A percentile compares a stretch with the other conserved stretches of the same genome.
phyloP scores from a whole-genome alignment of 2,329 filamentous ascomycete species.

The Fusarium miscanthi region DNA sequence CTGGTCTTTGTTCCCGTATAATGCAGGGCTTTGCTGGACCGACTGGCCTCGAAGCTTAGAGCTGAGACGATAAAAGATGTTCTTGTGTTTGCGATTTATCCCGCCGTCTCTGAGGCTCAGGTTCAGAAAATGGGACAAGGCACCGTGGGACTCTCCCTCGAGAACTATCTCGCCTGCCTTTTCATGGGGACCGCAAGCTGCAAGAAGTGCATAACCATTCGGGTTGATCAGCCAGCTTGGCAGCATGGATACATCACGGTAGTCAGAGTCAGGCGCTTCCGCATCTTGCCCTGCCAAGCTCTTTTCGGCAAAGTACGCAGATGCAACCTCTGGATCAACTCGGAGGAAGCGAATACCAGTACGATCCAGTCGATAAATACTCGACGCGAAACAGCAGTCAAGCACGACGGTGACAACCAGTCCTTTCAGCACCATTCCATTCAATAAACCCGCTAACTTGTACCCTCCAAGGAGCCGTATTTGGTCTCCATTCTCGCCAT shows the following conservation, averaged over 20 bases:
- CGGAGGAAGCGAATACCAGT: neutral
- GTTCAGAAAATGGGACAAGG: neutral
- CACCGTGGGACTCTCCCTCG: neutral
- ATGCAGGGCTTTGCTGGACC: neutral
- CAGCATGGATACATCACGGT: constrained; percentile 2
- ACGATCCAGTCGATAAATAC: constrained; percentile 3
- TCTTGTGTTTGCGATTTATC: neutral
- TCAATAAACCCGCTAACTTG: neutral
- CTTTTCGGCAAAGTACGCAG: neutral
- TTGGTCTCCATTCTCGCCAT: neutral
- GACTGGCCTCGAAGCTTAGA: neutral
- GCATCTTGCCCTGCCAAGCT: accelerated
- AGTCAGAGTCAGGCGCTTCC: neutral
- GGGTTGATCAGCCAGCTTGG: constrained; percentile 21
- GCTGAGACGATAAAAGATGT: neutral
- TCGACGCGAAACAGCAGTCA: constrained; percentile 35
- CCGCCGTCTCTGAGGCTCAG: neutral
- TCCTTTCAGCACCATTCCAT: constrained; percentile 11
- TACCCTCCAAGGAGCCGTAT: neutral
- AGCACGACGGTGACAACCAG: constrained; percentile 29
- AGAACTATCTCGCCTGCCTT: neutral
- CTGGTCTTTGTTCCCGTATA: constrained; percentile 29
- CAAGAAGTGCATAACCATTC: constrained; percentile 13
- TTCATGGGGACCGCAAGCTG: constrained; percentile 19
- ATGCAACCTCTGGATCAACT: neutral